phyloP scores from a whole-genome alignment of 371 early-diverging fungal species.

The Umbelopsis sp. region DNA sequence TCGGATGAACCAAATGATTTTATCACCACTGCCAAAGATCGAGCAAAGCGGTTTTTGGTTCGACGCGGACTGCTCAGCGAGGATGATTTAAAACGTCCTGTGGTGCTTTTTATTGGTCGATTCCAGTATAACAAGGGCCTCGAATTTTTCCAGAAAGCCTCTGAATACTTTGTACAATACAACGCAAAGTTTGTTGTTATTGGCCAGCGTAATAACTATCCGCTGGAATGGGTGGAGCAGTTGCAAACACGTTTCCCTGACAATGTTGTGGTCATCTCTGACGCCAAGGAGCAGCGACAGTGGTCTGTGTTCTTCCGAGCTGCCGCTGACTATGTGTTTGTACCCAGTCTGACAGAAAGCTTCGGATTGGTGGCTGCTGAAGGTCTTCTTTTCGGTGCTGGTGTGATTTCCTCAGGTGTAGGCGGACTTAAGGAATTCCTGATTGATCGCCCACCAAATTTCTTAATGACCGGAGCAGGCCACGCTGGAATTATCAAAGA shows the following conservation, averaged over 20 bases:
- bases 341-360: constrained; percentile 63
- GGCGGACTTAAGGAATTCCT: constrained; percentile 63
- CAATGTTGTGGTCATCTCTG: constrained; percentile 50
- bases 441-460: constrained; percentile 49
- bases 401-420: constrained; percentile 61
- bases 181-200: constrained; percentile 61
- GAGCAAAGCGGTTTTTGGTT: constrained; percentile 57
- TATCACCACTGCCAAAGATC: constrained; percentile 50
- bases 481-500: constrained; percentile 22
- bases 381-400: constrained; percentile 64
- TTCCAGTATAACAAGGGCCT: constrained; percentile 68
- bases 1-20: constrained; percentile 31
- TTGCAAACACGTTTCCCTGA: constrained; percentile 47
- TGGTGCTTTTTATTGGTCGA: constrained; percentile 63
- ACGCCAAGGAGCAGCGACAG: constrained; percentile 44
- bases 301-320: constrained; percentile 60
- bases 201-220: constrained; percentile 65
- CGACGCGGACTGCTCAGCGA: constrained; percentile 44
- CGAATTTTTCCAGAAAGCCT: constrained; percentile 53
- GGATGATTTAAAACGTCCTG: constrained; percentile 50
- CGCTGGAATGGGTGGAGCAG: constrained; percentile 43
- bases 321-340: constrained; percentile 66
- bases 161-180: constrained; percentile 36
- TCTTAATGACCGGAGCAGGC: constrained; percentile 21
- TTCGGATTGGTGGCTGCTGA: constrained; percentile 69